Conservation (phyloP, 1,139 yeast genomes). For the Debaryomycetaceae sp. region DNA sequence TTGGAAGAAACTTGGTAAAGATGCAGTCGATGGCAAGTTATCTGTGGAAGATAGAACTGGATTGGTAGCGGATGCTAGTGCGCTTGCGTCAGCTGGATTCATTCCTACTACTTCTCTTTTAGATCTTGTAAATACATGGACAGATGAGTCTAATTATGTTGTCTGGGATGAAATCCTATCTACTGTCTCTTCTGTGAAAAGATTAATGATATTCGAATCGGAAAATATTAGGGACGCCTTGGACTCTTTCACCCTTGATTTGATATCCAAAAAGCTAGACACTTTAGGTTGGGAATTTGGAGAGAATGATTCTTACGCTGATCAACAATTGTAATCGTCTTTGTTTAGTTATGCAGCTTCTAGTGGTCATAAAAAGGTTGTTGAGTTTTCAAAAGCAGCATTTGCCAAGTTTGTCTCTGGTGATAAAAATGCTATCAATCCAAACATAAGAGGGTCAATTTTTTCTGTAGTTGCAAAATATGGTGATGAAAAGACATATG, state of each 20-base stretch:
- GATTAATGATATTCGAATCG: conserved; percentile 72
- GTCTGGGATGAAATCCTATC: conserved; percentile 74
- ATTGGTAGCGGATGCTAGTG: conserved; percentile 76
- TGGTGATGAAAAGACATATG: conserved; percentile 64
- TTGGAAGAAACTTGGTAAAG: conserved; percentile 69
- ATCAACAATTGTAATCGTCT: conserved; percentile 70
- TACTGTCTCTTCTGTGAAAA: conserved; percentile 52
- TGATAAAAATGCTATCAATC: conserved; percentile 69
- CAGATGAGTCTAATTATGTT: conserved; percentile 62
- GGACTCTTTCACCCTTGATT: conserved; percentile 54
- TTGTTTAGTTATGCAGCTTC: conserved; percentile 69
- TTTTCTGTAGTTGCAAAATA: conserved; percentile 64
- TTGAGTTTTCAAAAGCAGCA: conserved; percentile 50
- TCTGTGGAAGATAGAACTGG: conserved; percentile 85
- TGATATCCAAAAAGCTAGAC: conserved; percentile 57
- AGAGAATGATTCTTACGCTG: conserved; percentile 61
- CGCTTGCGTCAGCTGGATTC: conserved; percentile 71
- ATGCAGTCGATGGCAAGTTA: conserved; percentile 62
- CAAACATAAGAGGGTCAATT: conserved; percentile 73
- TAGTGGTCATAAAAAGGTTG: conserved; percentile 54
- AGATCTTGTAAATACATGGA: conserved; percentile 65
- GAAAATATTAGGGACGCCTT: conserved; percentile 54
- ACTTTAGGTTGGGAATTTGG: conserved; percentile 69
- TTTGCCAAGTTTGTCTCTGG: conserved; percentile 64
- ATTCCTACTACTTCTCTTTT: conserved; percentile 65